Base-by-base conservation (phyloP, 2,329 filamentous ascomycete genomes). In the Fusarium coffeatum region DNA sequence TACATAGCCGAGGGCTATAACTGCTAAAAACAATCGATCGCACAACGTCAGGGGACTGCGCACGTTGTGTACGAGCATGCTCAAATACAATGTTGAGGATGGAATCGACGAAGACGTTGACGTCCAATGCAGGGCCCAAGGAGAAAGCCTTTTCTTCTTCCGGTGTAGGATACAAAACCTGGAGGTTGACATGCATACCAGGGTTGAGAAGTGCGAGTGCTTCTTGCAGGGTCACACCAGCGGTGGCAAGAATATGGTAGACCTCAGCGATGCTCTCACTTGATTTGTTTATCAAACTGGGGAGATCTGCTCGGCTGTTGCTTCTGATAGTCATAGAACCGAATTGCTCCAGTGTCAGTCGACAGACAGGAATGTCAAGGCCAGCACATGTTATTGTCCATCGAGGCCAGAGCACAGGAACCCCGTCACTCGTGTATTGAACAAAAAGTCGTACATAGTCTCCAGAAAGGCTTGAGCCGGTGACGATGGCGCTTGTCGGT, bases 11-110 rank as follows among this genome's bases (percentile, higher is more conserved):
- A 15, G 93, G 86, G 77, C 97, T 98, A 80, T 95, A 97, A 23
- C 93, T 97, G 74, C 93, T 97, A 79, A 99, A 98, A 13, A 98
- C 93, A 55, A 99, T 91, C 15, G 93, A 97, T 42, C 94, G 87
- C 72, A 96, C 90, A 18, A 90, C 88, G 57, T 93, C 90, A 11
- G 93, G 75, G 2, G 88, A 89, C 67, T 79, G 93, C 68, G 74
- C 87, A 73, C 87, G 82, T 76, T 89, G 87, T 3, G 83, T 83
- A 46, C 95, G 88, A 3, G 94, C 94, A 79, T 98, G 95, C 72
- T 97, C 92, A 76, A 99, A 99, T 1, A 98, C 94, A 22, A 93
- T 89, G 5, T 86, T 89, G 56, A 99, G 85, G 27, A 98, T 90
- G 3, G 90, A 87, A 78, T 99, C 96, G 8, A 93, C 93, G 74